Conservation (phyloP, 306 rosid genomes). For the Sesbania bispinosa region DNA sequence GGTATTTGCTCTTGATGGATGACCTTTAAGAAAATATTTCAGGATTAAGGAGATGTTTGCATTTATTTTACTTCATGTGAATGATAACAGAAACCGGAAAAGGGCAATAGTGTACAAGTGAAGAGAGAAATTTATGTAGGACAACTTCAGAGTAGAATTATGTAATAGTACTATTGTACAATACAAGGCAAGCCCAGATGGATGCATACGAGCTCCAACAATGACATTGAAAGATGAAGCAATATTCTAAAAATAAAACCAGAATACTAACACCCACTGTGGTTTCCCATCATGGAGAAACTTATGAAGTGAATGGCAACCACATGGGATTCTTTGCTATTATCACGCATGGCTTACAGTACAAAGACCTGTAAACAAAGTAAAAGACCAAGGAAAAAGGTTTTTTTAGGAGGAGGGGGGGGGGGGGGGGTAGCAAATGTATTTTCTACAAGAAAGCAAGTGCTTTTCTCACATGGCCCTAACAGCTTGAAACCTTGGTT, state of each 20-base stretch:
- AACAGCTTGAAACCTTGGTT: constrained; percentile 84
- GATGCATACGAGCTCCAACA: constrained; percentile 31
- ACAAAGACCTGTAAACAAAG: background rate
- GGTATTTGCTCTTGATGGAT: background rate
- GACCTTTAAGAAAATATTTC: background rate
- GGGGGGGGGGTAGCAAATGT: background rate
- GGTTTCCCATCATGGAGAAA: constrained; percentile 33
- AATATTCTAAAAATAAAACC: constrained; percentile 16
- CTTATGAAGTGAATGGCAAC: constrained; percentile 34
- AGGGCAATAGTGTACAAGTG: background rate
- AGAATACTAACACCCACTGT: constrained; percentile 38
- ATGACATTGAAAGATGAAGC: constrained; percentile 20
- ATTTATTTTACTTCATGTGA: background rate
- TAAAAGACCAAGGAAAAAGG: background rate
- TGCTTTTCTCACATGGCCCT: constrained; percentile 44
- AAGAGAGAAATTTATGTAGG: constrained; percentile 6
- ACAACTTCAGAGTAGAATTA: constrained; percentile 21
- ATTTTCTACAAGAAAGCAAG: constrained; percentile 14
- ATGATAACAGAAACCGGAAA: background rate
- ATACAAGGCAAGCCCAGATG: constrained; percentile 38
- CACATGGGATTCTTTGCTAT: constrained; percentile 37
- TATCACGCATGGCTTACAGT: constrained; percentile 24
- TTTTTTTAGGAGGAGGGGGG: background rate
- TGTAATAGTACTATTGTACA: constrained; percentile 28
- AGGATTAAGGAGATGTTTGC: background rate